Evolutionary conservation across 441 rosid genomes (phyloP).

Genomic region (Eutrema salsugineum): DNA sequence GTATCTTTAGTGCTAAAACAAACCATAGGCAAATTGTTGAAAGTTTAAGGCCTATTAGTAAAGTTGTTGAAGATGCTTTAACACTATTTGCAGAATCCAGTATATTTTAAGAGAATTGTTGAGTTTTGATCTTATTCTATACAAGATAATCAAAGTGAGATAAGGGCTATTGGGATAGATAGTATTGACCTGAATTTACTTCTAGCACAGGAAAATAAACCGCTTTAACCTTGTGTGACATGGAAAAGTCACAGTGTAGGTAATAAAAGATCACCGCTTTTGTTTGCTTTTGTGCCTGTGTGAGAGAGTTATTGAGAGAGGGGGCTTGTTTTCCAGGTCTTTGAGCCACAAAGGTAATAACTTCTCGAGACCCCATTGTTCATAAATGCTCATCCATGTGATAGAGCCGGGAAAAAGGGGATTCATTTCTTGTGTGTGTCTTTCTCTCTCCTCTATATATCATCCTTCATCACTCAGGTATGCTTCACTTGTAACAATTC

Average conservation of each 20-base stretch:
- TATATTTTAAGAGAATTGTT: not conserved
- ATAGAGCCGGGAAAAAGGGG: constrained; percentile 15
- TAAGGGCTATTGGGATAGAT: not conserved
- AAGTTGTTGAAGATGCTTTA: too few species aligned
- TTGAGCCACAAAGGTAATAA: constrained; percentile 13
- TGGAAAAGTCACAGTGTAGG: constrained; percentile 19
- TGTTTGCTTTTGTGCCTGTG: not conserved
- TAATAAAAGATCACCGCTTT: constrained; percentile 4
- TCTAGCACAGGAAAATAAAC: constrained; percentile 19
- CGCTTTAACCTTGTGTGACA: constrained; percentile 16
- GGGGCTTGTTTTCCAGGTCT: constrained; percentile 21
- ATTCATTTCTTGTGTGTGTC: not conserved
- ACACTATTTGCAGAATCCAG: too few species aligned
- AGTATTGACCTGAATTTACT: constrained; percentile 18
- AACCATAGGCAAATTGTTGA: not conserved
- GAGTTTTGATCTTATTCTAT: not conserved
- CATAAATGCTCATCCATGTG: constrained; percentile 23
- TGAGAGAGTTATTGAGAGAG: not conserved
- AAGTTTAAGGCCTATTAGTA: too few species aligned
- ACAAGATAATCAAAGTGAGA: not conserved
- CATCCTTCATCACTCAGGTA: constrained; percentile 14
- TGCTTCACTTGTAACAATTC: constrained; percentile 24
- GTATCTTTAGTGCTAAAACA: constrained; percentile 4
- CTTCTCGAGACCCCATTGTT: constrained; percentile 19
- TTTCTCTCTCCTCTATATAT: constrained; percentile 19